These are phyloP conservation scores for Persicaria tinctoria DNA, from an alignment of 148 eudicot species.

Conservation along the genomic window DNA sequence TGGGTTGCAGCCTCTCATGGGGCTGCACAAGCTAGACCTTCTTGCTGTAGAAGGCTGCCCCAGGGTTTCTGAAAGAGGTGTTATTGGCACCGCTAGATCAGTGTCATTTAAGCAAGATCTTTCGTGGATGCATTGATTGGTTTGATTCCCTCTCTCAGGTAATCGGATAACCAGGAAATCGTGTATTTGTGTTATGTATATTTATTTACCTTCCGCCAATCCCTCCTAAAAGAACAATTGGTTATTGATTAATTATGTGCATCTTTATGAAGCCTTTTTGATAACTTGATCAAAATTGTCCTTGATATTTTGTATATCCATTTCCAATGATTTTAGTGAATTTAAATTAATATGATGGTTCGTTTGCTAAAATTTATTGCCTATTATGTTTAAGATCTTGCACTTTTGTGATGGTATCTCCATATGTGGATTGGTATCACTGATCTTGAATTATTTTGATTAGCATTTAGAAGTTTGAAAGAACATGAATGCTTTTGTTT, in stretches of 20 bases:
- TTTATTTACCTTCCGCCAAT: not conserved
- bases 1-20: constrained; percentile 59
- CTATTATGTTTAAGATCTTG: not conserved
- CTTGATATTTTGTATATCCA: not conserved
- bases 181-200: not conserved
- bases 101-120: constrained; percentile 70
- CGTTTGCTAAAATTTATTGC: not conserved
- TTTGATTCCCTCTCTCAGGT: not conserved
- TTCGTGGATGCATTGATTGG: constrained; percentile 68
- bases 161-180: not conserved
- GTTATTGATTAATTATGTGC: no score
- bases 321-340: not conserved
- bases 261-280: not conserved
- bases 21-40: constrained; percentile 40
- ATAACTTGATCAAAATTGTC: not conserved
- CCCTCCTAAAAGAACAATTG: not conserved
- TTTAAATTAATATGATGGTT: not conserved
- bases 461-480: no score
- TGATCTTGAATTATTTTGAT: not conserved
- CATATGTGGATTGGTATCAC: not conserved
- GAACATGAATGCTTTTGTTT: not conserved
- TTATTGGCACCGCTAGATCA: constrained; percentile 53
- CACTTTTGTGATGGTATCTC: not conserved
- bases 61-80: constrained; percentile 60
- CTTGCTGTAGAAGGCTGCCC: constrained; percentile 75